These are phyloP conservation scores for Sporothrix mexicana DNA, from an alignment of 2,329 filamentous ascomycete species.

Conservation along the genomic window DNA sequence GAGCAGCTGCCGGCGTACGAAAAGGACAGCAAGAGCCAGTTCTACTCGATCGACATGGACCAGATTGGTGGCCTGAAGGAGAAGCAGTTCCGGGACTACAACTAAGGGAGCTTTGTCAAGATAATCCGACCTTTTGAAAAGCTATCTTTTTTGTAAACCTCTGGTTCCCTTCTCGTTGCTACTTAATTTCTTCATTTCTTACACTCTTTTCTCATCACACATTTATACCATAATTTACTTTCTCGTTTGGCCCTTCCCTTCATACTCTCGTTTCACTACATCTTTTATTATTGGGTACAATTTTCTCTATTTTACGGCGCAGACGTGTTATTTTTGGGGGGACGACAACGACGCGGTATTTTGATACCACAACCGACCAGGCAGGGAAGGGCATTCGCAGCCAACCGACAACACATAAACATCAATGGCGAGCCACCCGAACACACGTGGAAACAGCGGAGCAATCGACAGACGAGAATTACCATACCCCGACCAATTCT, in stretches of 20 bases:
- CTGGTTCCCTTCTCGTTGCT: neutral
- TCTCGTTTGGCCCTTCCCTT: neutral
- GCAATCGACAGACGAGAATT: slow-evolving; percentile 1
- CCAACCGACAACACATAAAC: slow-evolving; percentile 15
- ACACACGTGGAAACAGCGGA: neutral
- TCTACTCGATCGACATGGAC: slow-evolving; percentile 94
- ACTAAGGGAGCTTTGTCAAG: slow-evolving; percentile 36
- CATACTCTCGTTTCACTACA: slow-evolving; percentile 20
- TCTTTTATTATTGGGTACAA: slow-evolving; percentile 18
- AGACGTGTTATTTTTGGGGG: slow-evolving; percentile 25
- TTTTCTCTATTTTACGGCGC: slow-evolving; percentile 29
- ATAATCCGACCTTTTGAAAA: slow-evolving; percentile 3
- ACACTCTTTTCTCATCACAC: slow-evolving; percentile 24
- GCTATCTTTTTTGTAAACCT: slow-evolving; percentile 2
- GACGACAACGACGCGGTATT: slow-evolving; percentile 19
- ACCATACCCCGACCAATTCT: neutral
- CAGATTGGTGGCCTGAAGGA: slow-evolving; percentile 93
- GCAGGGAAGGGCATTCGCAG: neutral
- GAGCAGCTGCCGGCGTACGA: slow-evolving; percentile 86
- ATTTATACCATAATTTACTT: slow-evolving; percentile 25
- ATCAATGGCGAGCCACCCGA: slow-evolving; percentile 6
- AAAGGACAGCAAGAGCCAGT: slow-evolving; percentile 76
- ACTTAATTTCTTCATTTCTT: slow-evolving; percentile 27
- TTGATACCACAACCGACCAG: slow-evolving; percentile 10
- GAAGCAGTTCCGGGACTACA: slow-evolving; percentile 64